These are phyloP conservation scores for Phytophthora hybrid DNA, from an alignment of 352 stramenopile genomes.

Conservation along the genomic window DNA sequence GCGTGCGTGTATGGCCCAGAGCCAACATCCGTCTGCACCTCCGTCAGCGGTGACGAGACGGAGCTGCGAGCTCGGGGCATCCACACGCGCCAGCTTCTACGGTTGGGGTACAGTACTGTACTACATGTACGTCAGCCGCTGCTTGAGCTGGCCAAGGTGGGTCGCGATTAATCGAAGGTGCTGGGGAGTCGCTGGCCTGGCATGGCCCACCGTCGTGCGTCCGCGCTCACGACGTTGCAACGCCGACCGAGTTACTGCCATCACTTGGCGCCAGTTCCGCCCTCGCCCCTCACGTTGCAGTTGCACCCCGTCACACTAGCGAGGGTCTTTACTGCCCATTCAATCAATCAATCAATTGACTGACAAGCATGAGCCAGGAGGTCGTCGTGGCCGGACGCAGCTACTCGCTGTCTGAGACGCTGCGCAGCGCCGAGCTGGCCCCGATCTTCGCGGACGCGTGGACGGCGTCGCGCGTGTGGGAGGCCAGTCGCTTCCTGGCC, in stretches of 20 bases:
- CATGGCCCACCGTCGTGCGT: background rate
- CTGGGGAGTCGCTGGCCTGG: background rate
- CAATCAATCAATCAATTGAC: no score
- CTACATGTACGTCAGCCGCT: no score
- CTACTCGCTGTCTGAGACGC: conserved; percentile 82
- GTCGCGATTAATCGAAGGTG: conserved; percentile 12
- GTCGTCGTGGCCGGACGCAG: conserved; percentile 54
- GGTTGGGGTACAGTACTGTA: no score
- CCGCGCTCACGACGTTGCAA: background rate
- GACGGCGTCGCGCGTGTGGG: conserved; percentile 83
- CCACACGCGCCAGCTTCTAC: no score
- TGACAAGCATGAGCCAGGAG: conserved; percentile 23
- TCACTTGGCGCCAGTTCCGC: conserved; percentile 22
- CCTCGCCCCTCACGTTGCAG: background rate
- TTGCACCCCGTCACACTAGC: no score
- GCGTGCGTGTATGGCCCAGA: no score
- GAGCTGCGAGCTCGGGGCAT: background rate
- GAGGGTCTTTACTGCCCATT: no score
- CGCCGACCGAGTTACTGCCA: conserved; percentile 7
- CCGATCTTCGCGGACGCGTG: conserved; percentile 87
- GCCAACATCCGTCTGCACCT: no score
- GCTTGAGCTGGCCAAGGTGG: conserved; percentile 17
- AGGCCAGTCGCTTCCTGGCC: conserved; percentile 73
- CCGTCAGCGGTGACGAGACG: conserved; percentile 2
- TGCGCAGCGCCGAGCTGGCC: conserved; percentile 71